These are phyloP conservation scores for Microbotryomycetes sp. DNA, from an alignment of 1,284 basidiomycete species.

Conservation along the genomic window DNA sequence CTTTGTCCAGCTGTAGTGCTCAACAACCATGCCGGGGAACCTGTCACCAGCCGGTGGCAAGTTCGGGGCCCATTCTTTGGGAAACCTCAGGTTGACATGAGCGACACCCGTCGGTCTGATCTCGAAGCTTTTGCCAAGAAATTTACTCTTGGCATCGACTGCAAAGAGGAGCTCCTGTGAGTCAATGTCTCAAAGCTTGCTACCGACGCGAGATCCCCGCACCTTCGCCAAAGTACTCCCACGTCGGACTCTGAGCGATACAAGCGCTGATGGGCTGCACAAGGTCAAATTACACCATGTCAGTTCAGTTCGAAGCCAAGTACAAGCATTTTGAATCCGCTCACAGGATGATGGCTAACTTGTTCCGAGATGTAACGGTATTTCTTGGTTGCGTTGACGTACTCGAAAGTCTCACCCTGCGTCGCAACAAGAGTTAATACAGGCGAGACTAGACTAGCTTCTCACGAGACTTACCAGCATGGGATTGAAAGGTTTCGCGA, in stretches of 20 bases:
- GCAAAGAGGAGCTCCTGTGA: slow-evolving; percentile 41
- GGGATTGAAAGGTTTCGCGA: slow-evolving; percentile 93
- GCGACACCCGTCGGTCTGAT: slow-evolving; percentile 92
- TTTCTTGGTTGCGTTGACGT: slow-evolving; percentile 75
- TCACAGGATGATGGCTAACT: slow-evolving; percentile 81
- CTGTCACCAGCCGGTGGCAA: slow-evolving; percentile 42
- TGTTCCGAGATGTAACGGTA: slow-evolving; percentile 93
- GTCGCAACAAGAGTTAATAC: slow-evolving; percentile 27
- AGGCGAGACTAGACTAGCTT: not conserved
- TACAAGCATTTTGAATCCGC: slow-evolving; percentile 9
- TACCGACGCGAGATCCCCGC: not conserved
- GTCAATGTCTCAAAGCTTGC: not conserved
- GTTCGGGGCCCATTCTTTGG: slow-evolving; percentile 52
- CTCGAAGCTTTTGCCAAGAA: slow-evolving; percentile 86
- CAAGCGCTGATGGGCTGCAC: slow-evolving; percentile 82
- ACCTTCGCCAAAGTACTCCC: slow-evolving; percentile 73
- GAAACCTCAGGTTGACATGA: slow-evolving; percentile 76
- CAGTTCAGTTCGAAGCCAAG: slow-evolving; percentile 25
- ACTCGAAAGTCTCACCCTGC: slow-evolving; percentile 86
- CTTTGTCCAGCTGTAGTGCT: slow-evolving; percentile 92
- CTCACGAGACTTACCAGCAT: slow-evolving; percentile 58
- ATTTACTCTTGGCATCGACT: slow-evolving; percentile 89
- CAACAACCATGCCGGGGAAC: slow-evolving; percentile 54
- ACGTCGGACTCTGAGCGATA: slow-evolving; percentile 80
- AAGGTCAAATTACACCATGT: too few relatives aligned